These are phyloP conservation scores for Barnettozyma pratensis DNA, from an alignment of 805 yeast genomes.

Conservation along the genomic window DNA sequence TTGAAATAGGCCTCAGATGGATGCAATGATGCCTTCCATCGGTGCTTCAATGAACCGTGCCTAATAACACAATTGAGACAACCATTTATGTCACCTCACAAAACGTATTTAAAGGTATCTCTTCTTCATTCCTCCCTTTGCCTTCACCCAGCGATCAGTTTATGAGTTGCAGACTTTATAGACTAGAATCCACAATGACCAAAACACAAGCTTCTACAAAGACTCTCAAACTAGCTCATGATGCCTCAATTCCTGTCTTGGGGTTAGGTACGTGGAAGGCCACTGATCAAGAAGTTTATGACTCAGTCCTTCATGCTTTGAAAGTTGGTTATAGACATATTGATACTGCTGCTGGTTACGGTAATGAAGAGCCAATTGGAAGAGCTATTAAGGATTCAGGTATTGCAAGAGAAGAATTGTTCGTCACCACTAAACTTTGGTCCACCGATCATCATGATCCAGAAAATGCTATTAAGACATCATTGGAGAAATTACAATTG, in stretches of 20 bases:
- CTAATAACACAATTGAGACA: too few species aligned
- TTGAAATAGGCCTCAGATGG: too few species aligned
- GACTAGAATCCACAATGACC: neutral
- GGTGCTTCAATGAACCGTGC: too few species aligned
- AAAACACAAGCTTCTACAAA: slow-evolving; percentile 2
- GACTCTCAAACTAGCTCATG: slow-evolving; percentile 37
- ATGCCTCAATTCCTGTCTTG: slow-evolving; percentile 38
- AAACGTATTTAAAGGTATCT: neutral
- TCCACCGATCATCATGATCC: slow-evolving; percentile 40
- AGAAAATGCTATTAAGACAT: slow-evolving; percentile 42
- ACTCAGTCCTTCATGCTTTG: slow-evolving; percentile 9
- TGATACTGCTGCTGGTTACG: slow-evolving; percentile 54
- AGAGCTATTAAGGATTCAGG: slow-evolving; percentile 27
- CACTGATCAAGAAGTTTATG: slow-evolving; percentile 2
- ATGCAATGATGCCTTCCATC: too few species aligned
- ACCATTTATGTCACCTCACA: neutral
- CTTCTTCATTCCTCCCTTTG: neutral
- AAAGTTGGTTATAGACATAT: slow-evolving; percentile 53
- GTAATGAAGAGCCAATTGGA: slow-evolving; percentile 51
- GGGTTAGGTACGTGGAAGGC: slow-evolving; percentile 8
- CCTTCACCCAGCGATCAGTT: neutral
- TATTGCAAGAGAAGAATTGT: slow-evolving; percentile 4
- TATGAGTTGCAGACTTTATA: too few species aligned
- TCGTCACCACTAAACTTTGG: slow-evolving; percentile 55
- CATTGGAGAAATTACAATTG: slow-evolving; percentile 24